Evolutionary conservation across 2,329 filamentous ascomycete species (phyloP), one percentile per base, ranked within the genome.

Genomic region (Colletotrichum paranaense): DNA sequence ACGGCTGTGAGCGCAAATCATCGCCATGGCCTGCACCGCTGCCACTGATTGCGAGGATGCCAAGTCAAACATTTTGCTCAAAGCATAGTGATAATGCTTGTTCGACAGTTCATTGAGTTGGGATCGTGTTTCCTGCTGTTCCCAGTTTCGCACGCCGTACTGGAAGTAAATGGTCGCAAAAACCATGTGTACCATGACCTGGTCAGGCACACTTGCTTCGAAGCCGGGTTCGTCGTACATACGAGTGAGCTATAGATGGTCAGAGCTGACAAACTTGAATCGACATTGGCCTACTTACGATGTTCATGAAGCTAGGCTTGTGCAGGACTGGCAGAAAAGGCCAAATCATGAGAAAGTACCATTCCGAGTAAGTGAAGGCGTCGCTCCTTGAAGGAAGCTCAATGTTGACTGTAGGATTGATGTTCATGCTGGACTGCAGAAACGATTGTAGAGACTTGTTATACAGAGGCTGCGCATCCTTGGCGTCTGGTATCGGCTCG

Each of bases 91-190:
- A 76, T 95, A 96, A 80, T 97, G 94, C 67, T 89, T 89, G 81
- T 95, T 94, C 4, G 93, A 94, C 63, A 92, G 84, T 1, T 90
- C 86, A 76, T 92, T 90, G 65, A 92, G 83, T 52, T 87, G 85
- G 7, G 84, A 83, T 73, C 89, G 87, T 71, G 88, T 86, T 4
- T 87, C 86, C 19, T 88, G 80, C 69, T 89, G 84, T 73, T 90
- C 86, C 74, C 86, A 85, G 77, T 95, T 95, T 24, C 94, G 88
- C 5, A 91, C 86, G n/a, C 92, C 92, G 73, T 92, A 93, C 77
- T 97, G 94, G 76, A 93, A 94, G 79, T 92, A 92, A 77, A 96
- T 93, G 62, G 91, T 92, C 12, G 93, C 92, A 72, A 97, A 92
- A 55, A 97, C 88, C 90, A 95, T 94, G 81, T 96, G 93, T 0